A percentile compares a stretch with the other conserved stretches of the same genome.
phyloP scores from a whole-genome alignment of 1,284 basidiomycete species.

The Sanghuangporus weigelae region DNA sequence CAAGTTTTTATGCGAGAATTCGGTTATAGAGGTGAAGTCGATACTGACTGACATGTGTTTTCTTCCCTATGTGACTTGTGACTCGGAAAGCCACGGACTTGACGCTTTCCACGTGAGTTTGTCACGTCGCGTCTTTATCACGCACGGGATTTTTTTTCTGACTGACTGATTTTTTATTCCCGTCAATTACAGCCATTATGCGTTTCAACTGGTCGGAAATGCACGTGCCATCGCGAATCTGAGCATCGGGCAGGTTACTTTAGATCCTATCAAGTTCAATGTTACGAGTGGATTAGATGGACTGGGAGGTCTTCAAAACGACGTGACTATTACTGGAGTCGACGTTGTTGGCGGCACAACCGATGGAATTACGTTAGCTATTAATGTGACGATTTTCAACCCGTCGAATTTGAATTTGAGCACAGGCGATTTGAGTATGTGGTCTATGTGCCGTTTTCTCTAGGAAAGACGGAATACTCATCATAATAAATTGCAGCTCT shows the following conservation, averaged over 20 bases:
- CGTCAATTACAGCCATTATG: constrained; percentile 24
- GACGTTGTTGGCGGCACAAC: constrained; percentile 67
- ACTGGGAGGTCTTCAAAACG: constrained; percentile 54
- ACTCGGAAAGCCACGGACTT: constrained; percentile 40
- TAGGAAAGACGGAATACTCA: neutral
- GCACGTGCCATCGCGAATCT: constrained; percentile 62
- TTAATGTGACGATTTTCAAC: constrained; percentile 64
- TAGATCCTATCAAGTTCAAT: constrained; percentile 74
- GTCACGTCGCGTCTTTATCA: neutral
- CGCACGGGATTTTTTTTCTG: neutral
- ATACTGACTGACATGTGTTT: neutral
- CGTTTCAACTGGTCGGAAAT: constrained; percentile 60
- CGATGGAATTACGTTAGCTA: constrained; percentile 57
- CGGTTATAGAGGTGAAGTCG: constrained; percentile 3
- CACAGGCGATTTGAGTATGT: constrained; percentile 52
- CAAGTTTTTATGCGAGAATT: neutral
- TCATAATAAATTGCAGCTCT: constrained; percentile 34
- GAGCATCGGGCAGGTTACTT: constrained; percentile 62
- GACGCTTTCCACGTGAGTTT: constrained; percentile 34
- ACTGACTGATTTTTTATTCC: neutral
- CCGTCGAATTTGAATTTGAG: constrained; percentile 65
- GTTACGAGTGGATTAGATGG: constrained; percentile 65
- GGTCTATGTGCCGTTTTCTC: constrained; percentile 20
- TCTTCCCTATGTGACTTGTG: neutral
- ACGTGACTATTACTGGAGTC: constrained; percentile 55